Conservation (phyloP, 441 rosid genomes). For the Sinapis alba region DNA sequence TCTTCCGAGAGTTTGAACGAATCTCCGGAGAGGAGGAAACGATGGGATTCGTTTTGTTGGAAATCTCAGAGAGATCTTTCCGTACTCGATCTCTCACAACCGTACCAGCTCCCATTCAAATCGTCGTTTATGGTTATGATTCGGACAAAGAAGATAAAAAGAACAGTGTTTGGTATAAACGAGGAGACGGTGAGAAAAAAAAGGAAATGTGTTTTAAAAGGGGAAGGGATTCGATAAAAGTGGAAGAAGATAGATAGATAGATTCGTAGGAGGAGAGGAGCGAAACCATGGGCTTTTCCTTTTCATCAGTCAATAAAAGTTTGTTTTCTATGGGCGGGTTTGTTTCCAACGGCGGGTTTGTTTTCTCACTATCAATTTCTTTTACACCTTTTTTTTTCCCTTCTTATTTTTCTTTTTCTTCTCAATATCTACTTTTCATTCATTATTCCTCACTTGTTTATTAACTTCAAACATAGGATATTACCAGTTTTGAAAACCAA, state of each 20-base stretch:
- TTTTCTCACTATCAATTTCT: not conserved
- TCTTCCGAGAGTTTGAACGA: conserved; percentile 47
- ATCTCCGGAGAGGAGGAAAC: conserved; percentile 12
- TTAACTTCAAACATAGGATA: not conserved
- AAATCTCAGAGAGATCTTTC: conserved; percentile 46
- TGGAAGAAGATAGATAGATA: conserved; percentile 20
- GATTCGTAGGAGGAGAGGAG: not conserved
- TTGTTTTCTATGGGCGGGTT: conserved; percentile 71
- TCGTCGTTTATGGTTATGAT: not conserved
- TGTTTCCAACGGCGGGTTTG: conserved; percentile 54
- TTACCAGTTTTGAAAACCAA: too few species aligned
- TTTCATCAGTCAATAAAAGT: not conserved
- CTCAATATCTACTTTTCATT: not conserved
- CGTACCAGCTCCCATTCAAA: conserved; percentile 64
- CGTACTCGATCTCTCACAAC: conserved; percentile 43
- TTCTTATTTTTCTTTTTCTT: not conserved
- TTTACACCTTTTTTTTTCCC: not conserved
- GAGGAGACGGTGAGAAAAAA: conserved; percentile 9
- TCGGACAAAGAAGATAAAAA: conserved; percentile 17
- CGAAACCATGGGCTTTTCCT: conserved; percentile 80
- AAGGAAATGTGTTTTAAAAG: conserved; percentile 24
- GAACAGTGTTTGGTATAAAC: conserved; percentile 5
- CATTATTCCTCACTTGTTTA: not conserved
- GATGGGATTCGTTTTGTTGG: conserved; percentile 35
- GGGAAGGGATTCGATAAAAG: not conserved